Conservation (phyloP, 768 basidiomycete genomes). For the Boletus pseudopeckii region DNA sequence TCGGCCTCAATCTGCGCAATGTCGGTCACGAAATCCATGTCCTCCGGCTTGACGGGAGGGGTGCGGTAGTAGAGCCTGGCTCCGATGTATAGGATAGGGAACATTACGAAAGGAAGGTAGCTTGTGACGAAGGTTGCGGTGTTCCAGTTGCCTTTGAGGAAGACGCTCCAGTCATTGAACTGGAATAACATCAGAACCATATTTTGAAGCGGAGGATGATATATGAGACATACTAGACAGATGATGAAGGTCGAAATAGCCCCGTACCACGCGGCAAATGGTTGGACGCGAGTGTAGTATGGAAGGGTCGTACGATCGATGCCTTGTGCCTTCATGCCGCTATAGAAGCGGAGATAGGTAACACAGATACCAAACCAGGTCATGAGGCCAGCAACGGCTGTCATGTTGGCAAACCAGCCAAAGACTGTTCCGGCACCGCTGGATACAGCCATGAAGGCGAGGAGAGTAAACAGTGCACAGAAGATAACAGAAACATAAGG, state of each 20-base stretch:
- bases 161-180: constrained; percentile 51
- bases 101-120: constrained; percentile 68
- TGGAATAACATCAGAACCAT: constrained; percentile 33
- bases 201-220: neutral
- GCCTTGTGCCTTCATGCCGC: constrained; percentile 79
- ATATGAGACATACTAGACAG: constrained; percentile 51
- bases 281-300: constrained; percentile 63
- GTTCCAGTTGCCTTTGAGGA: constrained; percentile 51
- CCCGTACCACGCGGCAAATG: constrained; percentile 65
- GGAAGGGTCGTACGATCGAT: constrained; percentile 70
- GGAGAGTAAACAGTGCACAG: constrained; percentile 59
- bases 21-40: constrained; percentile 84
- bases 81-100: constrained; percentile 70
- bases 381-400: constrained; percentile 63
- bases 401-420: constrained; percentile 77
- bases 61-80: constrained; percentile 45
- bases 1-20: constrained; percentile 69
- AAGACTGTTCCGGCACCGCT: constrained; percentile 72
- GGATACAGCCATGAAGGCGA: constrained; percentile 82
- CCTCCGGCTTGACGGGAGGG: constrained; percentile 36
- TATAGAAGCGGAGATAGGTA: constrained; percentile 80
- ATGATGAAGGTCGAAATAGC: constrained; percentile 39
- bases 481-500: constrained; percentile 73
- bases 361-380: constrained; percentile 79
- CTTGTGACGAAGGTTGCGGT: constrained; percentile 76